phyloP scores from a whole-genome alignment of 345 rosid genomes.

The Arabidopsis thaliana region TAIR10.1 NC_003076.8:3732501-3733000 shows the following conservation, averaged over 20 bases:
- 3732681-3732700: not conserved
- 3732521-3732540: too few species aligned
- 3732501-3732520: too few species aligned
- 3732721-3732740: slow-evolving; percentile 31
- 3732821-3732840: slow-evolving; percentile 35
- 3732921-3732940: slow-evolving; percentile 14
- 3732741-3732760: slow-evolving; percentile 15
- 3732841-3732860: slow-evolving; percentile 23
- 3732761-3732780: slow-evolving; percentile 29
- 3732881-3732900: slow-evolving; percentile 35
- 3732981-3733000: slow-evolving; percentile 42
- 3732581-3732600: too few species aligned
- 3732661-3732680: not conserved
- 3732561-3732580: too few species aligned
- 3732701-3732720: not conserved
- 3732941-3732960: slow-evolving; percentile 25
- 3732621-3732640: not conserved
- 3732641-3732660: not conserved
- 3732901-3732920: slow-evolving; percentile 22
- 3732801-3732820: slow-evolving; percentile 12
- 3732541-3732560: too few species aligned
- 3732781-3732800: slow-evolving; percentile 36
- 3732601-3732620: not conserved
- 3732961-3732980: slow-evolving; percentile 40
- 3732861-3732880: slow-evolving; percentile 35